A percentile compares a stretch with the other conserved stretches of the same genome.
These are phyloP conservation scores for Candolleomyces aberdarensis DNA, from an alignment of 768 basidiomycete species.

Conservation along the genomic window DNA sequence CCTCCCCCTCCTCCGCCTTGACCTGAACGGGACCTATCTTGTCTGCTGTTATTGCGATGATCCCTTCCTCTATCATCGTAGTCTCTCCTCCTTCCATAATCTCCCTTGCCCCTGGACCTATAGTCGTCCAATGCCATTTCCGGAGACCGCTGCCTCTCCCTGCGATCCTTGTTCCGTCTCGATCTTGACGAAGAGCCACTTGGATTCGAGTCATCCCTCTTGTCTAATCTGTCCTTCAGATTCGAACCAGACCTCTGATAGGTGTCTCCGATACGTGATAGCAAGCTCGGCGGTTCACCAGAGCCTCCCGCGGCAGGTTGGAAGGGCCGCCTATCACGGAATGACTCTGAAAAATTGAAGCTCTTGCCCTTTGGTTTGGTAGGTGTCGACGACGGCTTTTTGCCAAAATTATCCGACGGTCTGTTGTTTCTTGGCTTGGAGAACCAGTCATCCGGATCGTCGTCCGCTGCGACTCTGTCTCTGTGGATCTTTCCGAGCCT, in stretches of 20 bases:
- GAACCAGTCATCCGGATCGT: conserved; percentile 71
- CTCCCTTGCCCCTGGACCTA: neutral
- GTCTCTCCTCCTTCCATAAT: neutral
- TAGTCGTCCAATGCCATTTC: neutral
- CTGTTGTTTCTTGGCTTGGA: conserved; percentile 27
- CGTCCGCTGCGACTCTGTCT: conserved; percentile 34
- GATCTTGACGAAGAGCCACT: neutral
- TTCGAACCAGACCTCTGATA: neutral
- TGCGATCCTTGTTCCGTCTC: neutral
- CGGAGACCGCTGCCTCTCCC: neutral
- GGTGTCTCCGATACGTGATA: conserved; percentile 5
- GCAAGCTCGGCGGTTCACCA: conserved; percentile 1
- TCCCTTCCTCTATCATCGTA: neutral
- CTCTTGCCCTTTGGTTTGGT: conserved; percentile 4
- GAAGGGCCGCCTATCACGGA: conserved; percentile 2
- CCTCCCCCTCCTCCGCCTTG: neutral
- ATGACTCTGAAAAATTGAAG: conserved; percentile 1
- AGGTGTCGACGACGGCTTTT: neutral
- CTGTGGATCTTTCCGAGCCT: conserved; percentile 48
- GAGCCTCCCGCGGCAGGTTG: neutral
- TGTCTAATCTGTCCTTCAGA: neutral
- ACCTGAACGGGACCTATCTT: conserved; percentile 1
- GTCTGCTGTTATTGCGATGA: conserved; percentile 7
- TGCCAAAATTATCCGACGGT: conserved; percentile 4
- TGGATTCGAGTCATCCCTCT: neutral